Base-by-base conservation (phyloP, 208 protist species). In the Entamoeba dispar region DNA sequence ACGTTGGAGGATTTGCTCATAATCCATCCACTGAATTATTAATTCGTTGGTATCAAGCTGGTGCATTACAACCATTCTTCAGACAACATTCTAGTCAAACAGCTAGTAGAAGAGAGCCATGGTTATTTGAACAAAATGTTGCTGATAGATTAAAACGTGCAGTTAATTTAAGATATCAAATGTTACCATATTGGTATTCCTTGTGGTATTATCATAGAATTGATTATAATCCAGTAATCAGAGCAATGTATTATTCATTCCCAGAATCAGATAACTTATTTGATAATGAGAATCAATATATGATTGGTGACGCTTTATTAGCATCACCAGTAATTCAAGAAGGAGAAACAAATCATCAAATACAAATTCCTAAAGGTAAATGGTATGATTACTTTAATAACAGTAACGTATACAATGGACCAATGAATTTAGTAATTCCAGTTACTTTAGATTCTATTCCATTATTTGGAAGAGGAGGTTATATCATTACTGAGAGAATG, bases 1-100 rank as follows among this genome's bases (percentile, higher is more conserved):
- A 94, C 92, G 55, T 94, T 92, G 93, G 93, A 27, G 93, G 93
- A n/a, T 94, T 94, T 34, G 93, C 93, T 49, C 19, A 43, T 52
- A 6, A 94, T 50, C 93, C 93, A 47, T 19, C 50, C 47, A n/a
- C 77, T 49, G 93, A 94, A 34, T 51, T 94, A 27, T 43, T 94
- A 5, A 50, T 51, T 43, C 34, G 93, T 15, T 94, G 93, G 93
- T 92, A 49, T 69, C 22, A 94, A 77, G 7, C 31, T 19, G 93
- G 91, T 50, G 50, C 77, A 22, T 94, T 49, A 50, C 15, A 92
- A 7, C 93, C 93, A 8, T 94, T 94, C 27, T 92, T 94, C 6
- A 55, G 93, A 69, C 6, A 10, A 34, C 93, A 94, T 51, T 47
- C 73, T 73, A 90, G 50, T 92, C 10, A 69, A 27, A 90, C 92